Evolutionary conservation across 1,284 basidiomycete genomes (phyloP), one percentile per base, ranked within the genome.

Genomic region (Testicularia cyperi): DNA sequence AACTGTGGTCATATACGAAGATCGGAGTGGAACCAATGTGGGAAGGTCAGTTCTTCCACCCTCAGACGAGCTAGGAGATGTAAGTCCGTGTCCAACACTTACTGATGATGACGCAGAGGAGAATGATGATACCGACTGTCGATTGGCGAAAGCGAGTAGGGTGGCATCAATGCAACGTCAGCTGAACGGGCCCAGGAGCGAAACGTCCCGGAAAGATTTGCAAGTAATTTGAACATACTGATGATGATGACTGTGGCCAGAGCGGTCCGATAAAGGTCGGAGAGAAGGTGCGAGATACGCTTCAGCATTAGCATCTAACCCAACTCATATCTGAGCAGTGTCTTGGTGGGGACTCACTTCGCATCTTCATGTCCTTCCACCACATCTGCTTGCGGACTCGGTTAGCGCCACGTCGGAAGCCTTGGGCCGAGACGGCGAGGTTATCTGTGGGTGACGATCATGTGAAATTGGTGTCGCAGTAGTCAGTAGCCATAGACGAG

Each of bases 361-460:
- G 39, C 54, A 62, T 53, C 68, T 63, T 66, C 35, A 51, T 44
- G 44, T 57, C 41, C 40, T 58, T 74, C 78, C 78, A 77, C 75
- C 75, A 79, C 85, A 92, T 81, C 75, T 92, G 90, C 84, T 98
- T 98, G 78, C 94, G 86, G 36, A 99, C 95, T 58, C 90, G 84
- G 81, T 95, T 96, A 41, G 95, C 95, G 61, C 94, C 92, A 66
- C 90, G 84, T 58, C 92, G 86, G 85, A 99, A 99, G 22, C 92
- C 92, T 81, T 98, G 95, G 10, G 94, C 95, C n/a, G 92, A 96
- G 27, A 96, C 90, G 22, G 94, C 92, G 47, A 99, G 84, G 77
- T 88, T 96, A 79, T 98, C 94, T 94, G 53, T 48, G 22, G n/a
- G n/a, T n/a, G n/a, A n/a, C n/a, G n/a, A n/a, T n/a, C n/a, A n/a